Base-by-base conservation (phyloP, 352 stramenopile species). In the Globisporangium paroecandrum region DNA sequence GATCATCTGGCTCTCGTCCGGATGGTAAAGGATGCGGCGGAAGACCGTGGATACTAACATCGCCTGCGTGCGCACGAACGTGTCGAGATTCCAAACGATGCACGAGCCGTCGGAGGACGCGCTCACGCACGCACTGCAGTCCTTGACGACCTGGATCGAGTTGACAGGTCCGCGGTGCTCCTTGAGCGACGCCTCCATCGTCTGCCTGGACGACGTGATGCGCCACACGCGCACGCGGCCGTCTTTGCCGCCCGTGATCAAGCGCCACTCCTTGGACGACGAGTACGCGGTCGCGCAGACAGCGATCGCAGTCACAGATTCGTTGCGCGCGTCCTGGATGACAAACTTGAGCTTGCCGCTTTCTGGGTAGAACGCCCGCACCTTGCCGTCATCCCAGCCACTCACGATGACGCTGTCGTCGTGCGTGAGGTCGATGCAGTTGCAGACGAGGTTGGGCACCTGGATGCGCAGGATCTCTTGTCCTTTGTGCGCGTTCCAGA, bases 1-100 rank as follows among this genome's bases (percentile, higher is more conserved):
- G 60, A 99, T 81, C 70, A 99, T 88, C 76, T 99, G 97, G 41
- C 83, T 97, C 69, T 98, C 95, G 79, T 99, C 97, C 6, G 97
- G 96, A 75, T 99, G 96, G 80, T 98, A 99, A 38, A 95, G 66
- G 24, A 98, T 85, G 59, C 87, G 74, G 57, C 94, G 91, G 73
- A 99, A 99, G 10, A 99, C 88, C 15, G 95, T 98, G 57, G 88
- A 95, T 34, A 97, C 97, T 70, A 99, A 99, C 81, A 99, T 91
- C 34, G 97, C 96, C 65, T 98, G 88, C 36, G 96, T 89, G 38
- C 97, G 85, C 38, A 98, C 87, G 65, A 90, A 95, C 20, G 89
- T 97, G 49, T 97, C 77, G 18, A 99, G 82, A 75, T 99, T 97
- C 96, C 97, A 99, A 27, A 98, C 87, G 67, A 99, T 98, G 70